These are phyloP conservation scores for Dactylonectria macrodidyma DNA, from an alignment of 2,329 filamentous ascomycete genomes.

Conservation along the genomic window DNA sequence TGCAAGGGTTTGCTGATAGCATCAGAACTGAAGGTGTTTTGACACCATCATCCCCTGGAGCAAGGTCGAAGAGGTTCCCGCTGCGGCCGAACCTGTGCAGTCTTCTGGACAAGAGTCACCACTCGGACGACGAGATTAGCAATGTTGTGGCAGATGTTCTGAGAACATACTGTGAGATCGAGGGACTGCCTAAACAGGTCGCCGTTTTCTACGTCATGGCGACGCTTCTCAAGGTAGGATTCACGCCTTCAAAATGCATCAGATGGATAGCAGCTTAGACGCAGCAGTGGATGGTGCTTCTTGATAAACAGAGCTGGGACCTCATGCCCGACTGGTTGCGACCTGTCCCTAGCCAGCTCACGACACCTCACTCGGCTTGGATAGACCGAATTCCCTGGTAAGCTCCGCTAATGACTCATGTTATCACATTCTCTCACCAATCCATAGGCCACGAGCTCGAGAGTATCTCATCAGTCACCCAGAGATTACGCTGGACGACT, in stretches of 20 bases:
- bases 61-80: conserved; percentile 34
- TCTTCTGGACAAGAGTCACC: conserved; percentile 42
- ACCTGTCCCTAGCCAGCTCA: conserved; percentile 47
- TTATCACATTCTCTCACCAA: no score
- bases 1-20: conserved; percentile 47
- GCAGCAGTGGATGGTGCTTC: conserved; percentile 48
- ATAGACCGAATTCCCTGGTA: conserved; percentile 52
- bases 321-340: conserved; percentile 49
- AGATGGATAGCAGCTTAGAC: background rate
- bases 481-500: conserved; percentile 51
- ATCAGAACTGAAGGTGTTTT: conserved; percentile 37
- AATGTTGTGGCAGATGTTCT: conserved; percentile 51
- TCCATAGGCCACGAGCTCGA: conserved; percentile 49
- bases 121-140: conserved; percentile 50
- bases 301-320: conserved; percentile 50
- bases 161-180: conserved; percentile 50
- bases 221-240: conserved; percentile 47
- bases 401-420: conserved; percentile 13
- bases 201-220: conserved; percentile 51
- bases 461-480: conserved; percentile 50
- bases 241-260: no score
- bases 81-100: conserved; percentile 45
- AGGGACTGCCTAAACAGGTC: conserved; percentile 49
- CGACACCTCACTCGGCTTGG: conserved; percentile 49
- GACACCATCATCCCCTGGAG: conserved; percentile 17